Conservation (phyloP, 306 rosid species). For the Trifolium repens region DNA sequence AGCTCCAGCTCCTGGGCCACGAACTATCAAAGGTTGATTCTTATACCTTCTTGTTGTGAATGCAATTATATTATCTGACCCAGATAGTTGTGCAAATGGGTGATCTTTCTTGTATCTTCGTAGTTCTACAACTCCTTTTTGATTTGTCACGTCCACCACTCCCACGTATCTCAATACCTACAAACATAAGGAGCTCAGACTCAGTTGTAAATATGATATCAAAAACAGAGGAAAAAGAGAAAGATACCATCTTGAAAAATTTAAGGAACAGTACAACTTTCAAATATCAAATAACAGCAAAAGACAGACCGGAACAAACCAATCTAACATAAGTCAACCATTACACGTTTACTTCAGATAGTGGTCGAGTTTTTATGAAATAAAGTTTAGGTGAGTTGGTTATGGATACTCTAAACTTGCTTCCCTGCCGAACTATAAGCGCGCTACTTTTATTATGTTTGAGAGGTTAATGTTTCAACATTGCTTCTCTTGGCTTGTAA, state of each 20-base stretch:
- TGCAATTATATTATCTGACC: constrained; percentile 94
- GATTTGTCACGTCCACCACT: constrained; percentile 78
- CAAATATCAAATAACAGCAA: neutral
- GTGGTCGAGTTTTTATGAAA: neutral
- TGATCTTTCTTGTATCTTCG: constrained; percentile 83
- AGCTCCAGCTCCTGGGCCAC: constrained; percentile 99
- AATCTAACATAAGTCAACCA: neutral
- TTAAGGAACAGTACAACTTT: neutral
- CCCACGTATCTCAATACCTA: constrained; percentile 98
- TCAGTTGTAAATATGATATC: neutral
- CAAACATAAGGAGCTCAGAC: constrained; percentile 35
- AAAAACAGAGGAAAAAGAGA: neutral
- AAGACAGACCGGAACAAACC: neutral
- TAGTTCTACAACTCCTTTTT: constrained; percentile 77
- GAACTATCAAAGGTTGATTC: constrained; percentile 84
- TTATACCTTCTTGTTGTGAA: constrained; percentile 85
- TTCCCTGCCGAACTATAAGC: neutral
- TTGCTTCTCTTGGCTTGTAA: constrained; percentile 2
- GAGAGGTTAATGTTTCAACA: neutral
- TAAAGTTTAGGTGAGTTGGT: neutral
- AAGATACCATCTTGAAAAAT: neutral
- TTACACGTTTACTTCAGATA: no score
- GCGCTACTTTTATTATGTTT: neutral
- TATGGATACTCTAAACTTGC: neutral
- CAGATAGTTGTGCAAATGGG: constrained; percentile 94